phyloP scores from a whole-genome alignment of 2,329 filamentous ascomycete genomes.

The Hymenoscyphus fructigenus region DNA sequence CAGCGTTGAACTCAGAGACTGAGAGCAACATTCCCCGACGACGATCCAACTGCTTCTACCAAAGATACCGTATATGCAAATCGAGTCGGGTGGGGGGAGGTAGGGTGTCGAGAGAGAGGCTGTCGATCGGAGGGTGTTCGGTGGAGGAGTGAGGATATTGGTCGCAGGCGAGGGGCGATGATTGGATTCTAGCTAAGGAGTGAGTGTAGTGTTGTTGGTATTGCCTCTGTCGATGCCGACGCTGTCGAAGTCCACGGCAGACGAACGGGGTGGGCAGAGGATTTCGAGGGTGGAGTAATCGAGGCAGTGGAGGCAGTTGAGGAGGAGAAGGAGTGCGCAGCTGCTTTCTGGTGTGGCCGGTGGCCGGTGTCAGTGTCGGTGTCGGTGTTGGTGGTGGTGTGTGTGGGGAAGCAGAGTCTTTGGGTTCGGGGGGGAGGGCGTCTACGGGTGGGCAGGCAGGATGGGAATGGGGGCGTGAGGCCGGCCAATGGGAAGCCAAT shows the following conservation, averaged over 20 bases:
- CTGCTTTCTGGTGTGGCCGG: not conserved
- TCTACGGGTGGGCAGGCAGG: too few relatives aligned
- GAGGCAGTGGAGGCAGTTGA: not conserved
- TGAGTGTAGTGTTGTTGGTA: not conserved
- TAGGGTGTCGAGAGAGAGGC: not conserved
- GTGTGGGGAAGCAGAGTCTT: not conserved
- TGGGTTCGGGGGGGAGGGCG: not conserved
- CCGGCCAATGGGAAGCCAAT: too few relatives aligned
- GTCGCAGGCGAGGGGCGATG: not conserved
- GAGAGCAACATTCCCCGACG: constrained; percentile 28
- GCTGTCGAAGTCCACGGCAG: not conserved
- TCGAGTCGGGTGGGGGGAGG: constrained; percentile 2
- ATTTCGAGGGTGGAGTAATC: not conserved
- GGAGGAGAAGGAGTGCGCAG: not conserved
- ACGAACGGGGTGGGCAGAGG: not conserved
- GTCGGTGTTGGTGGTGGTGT: not conserved
- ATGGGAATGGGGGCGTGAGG: not conserved
- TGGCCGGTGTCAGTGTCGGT: not conserved
- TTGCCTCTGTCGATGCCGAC: not conserved
- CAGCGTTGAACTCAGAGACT: constrained; percentile 17
- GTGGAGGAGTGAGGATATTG: not conserved
- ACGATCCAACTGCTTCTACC: constrained; percentile 7
- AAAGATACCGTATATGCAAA: constrained; percentile 2
- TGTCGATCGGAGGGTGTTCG: not conserved
- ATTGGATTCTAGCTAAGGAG: not conserved